Conservation (phyloP, 2,329 filamentous ascomycete species). For the Sarocladiaceae sp. region DNA sequence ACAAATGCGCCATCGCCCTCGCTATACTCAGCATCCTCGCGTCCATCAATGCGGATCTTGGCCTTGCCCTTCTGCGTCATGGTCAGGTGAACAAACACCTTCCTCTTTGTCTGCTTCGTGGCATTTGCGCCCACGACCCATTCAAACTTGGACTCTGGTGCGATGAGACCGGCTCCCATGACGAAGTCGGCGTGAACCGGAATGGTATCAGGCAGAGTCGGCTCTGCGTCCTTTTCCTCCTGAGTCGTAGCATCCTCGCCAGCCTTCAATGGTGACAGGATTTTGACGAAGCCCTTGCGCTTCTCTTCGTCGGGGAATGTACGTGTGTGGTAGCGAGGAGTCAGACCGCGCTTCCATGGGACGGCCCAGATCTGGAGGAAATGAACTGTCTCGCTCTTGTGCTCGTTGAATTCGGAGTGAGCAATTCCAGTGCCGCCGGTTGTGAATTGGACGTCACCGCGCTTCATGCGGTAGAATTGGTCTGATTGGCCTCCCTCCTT, state of each 20-base stretch:
- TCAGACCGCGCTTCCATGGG: conserved; percentile 69
- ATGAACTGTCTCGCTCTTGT: conserved; percentile 65
- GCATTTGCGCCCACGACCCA: conserved; percentile 66
- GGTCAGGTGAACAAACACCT: conserved; percentile 76
- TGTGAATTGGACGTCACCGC: conserved; percentile 86
- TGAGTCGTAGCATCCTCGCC: conserved; percentile 57
- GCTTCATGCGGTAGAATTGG: conserved; percentile 65
- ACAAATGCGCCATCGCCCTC: conserved; percentile 84
- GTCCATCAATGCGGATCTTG: conserved; percentile 63
- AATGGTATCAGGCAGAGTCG: conserved; percentile 62
- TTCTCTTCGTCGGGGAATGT: conserved; percentile 72
- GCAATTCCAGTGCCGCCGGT: conserved; percentile 78
- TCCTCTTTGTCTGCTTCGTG: conserved; percentile 52
- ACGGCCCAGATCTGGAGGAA: conserved; percentile 88
- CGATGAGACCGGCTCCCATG: conserved; percentile 75
- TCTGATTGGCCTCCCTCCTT: conserved; percentile 55
- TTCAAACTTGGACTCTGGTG: conserved; percentile 59
- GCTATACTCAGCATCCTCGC: conserved; percentile 58
- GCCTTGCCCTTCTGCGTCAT: conserved; percentile 75
- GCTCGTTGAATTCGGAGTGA: conserved; percentile 80
- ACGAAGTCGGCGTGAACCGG: conserved; percentile 80
- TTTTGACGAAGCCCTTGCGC: conserved; percentile 64
- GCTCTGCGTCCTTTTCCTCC: conserved; percentile 61
- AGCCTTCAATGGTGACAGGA: conserved; percentile 70
- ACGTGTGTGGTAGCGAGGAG: conserved; percentile 71